These are phyloP conservation scores for Pythium rishiriense DNA, from an alignment of 352 stramenopile species.

Conservation along the genomic window DNA sequence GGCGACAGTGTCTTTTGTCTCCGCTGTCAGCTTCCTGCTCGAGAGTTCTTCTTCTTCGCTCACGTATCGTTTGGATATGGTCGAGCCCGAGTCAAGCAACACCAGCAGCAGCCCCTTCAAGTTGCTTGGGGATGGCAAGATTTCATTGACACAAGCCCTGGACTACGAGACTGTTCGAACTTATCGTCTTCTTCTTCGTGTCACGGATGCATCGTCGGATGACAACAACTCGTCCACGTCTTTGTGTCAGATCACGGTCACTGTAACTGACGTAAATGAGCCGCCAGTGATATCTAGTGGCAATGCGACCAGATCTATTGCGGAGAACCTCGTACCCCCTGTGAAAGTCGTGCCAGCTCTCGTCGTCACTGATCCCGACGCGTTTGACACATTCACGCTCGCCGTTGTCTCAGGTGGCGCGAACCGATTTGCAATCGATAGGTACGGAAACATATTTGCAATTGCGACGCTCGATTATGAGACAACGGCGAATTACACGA, in stretches of 20 bases:
- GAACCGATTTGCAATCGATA: slow-evolving; percentile 42
- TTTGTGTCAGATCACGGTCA: slow-evolving; percentile 41
- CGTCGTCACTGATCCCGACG: slow-evolving; percentile 38
- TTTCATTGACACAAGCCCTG: slow-evolving; percentile 26
- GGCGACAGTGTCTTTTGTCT: slow-evolving; percentile 33
- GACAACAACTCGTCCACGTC: slow-evolving; percentile 14
- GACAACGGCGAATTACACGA: slow-evolving; percentile 30
- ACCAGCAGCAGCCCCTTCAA: slow-evolving; percentile 21
- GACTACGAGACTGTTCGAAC: slow-evolving; percentile 34
- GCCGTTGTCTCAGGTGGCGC: slow-evolving; percentile 37
- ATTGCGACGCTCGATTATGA: slow-evolving; percentile 47
- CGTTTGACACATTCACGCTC: slow-evolving; percentile 45
- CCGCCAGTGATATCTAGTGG: slow-evolving; percentile 34
- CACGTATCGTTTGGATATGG: slow-evolving; percentile 20
- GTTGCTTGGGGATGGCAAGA: slow-evolving; percentile 19
- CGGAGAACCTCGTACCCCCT: slow-evolving; percentile 44
- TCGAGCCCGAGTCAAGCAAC: slow-evolving; percentile 3
- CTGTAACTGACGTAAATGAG: slow-evolving; percentile 58
- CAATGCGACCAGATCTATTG: slow-evolving; percentile 25
- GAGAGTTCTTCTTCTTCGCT: slow-evolving; percentile 12
- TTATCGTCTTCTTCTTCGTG: slow-evolving; percentile 27
- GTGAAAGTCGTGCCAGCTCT: slow-evolving; percentile 34
- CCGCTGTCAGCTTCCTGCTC: slow-evolving; percentile 38
- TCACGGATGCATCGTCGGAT: slow-evolving; percentile 28
- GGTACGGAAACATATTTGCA: slow-evolving; percentile 42